A percentile compares a stretch with the other conserved stretches of the same genome.
Conservation (phyloP, 2,329 filamentous ascomycete genomes). For the Camillea tinctor region DNA sequence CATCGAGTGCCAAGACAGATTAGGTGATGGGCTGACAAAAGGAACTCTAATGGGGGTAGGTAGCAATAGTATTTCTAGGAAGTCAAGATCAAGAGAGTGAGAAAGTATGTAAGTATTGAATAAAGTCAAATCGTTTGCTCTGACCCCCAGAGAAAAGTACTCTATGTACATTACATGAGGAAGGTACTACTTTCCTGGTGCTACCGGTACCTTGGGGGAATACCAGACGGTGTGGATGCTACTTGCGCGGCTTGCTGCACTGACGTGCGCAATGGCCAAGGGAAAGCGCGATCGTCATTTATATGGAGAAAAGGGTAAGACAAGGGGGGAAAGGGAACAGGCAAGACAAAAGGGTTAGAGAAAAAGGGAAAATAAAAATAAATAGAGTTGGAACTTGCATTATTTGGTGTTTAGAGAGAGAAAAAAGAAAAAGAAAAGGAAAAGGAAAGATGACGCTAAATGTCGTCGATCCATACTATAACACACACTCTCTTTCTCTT, state of each 20-base stretch:
- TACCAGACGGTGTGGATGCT: neutral
- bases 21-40: conserved; percentile 1
- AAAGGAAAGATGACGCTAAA: neutral
- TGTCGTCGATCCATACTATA: neutral
- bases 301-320: neutral
- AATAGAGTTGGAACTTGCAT: too few relatives aligned
- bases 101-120: neutral
- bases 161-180: neutral
- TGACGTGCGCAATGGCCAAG: neutral
- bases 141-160: neutral
- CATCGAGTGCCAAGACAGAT: neutral
- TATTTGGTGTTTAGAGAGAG: neutral
- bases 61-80: neutral
- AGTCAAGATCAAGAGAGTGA: conserved; percentile 2
- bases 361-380: neutral
- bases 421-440: neutral
- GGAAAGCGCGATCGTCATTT: neutral
- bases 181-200: neutral
- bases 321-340: neutral
- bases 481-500: too few relatives aligned
- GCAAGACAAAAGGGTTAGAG: neutral
- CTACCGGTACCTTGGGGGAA: neutral
- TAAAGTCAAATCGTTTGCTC: neutral
- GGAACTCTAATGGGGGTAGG: neutral
- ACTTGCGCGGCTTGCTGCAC: neutral